These are phyloP conservation scores for Cocos nucifera DNA, from an alignment of 176 grass and related monocot genomes.

Conservation along the genomic window DNA sequence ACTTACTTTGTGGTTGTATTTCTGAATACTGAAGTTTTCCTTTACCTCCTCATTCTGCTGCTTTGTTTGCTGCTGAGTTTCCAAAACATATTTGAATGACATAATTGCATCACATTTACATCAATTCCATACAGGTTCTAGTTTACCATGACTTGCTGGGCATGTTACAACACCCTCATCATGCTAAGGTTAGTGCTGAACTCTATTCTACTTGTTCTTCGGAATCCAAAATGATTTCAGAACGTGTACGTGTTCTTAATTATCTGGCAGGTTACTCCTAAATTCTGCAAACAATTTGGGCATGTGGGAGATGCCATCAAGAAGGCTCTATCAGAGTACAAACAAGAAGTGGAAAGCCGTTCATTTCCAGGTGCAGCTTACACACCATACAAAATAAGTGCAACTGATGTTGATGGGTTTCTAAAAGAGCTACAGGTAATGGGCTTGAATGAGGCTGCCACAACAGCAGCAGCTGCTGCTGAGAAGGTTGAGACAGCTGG, in stretches of 20 bases:
- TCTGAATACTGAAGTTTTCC: too few species aligned
- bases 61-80: too few species aligned
- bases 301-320: constrained; percentile 59
- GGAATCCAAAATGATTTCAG: background rate
- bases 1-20: too few species aligned
- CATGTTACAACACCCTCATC: constrained; percentile 91
- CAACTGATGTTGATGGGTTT: constrained; percentile 56
- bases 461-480: constrained; percentile 52
- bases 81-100: too few species aligned
- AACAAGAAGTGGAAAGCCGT: constrained; percentile 60
- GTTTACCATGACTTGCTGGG: constrained; percentile 93
- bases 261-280: constrained; percentile 63
- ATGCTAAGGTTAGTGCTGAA: constrained; percentile 50
- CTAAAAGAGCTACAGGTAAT: constrained; percentile 53
- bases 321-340: constrained; percentile 60
- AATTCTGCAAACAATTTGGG: constrained; percentile 79
- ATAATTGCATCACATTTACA: background rate
- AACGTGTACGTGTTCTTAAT: background rate
- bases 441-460: constrained; percentile 64
- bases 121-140: constrained; percentile 42
- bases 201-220: background rate
- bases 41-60: too few species aligned
- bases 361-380: constrained; percentile 59
- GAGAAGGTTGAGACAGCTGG: constrained; percentile 28
- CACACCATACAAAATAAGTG: constrained; percentile 59